Evolutionary conservation across 1,139 yeast species (phyloP), one percentile per base, ranked within the genome.

Genomic region (Hanseniaspora sp.): DNA sequence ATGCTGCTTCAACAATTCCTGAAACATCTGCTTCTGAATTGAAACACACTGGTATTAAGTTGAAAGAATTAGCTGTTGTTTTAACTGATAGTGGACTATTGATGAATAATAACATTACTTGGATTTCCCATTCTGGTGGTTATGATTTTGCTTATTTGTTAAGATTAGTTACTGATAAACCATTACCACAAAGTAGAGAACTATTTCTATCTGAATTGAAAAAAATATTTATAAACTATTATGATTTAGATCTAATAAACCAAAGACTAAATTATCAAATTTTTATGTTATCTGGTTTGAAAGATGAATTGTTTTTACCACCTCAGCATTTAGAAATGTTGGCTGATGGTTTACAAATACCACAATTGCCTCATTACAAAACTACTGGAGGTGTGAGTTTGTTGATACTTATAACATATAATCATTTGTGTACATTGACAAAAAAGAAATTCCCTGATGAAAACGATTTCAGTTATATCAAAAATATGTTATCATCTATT

Each of bases 51-150:
- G 98, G 98, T 23, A 86, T 94, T 55, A 84, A 85, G 33, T 82
- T 80, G 56, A 77, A 80, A 62, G 81, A 80, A 56, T 90, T 92
- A 71, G 88, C 95, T 12, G 95, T 88, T 66, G 72, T 86, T 56
- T 73, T 92, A 62, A 83, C 86, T 58, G 88, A 87, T 57, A 84
- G 95, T 55, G 98, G 98, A 0, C 72, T 92, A 57, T 78, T 90
- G 41, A 72, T 92, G 61, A 82, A 86, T 60, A 75, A 78, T 34
- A 74, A 81, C 35, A 78, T 86, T 53, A 80, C 83, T 56, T 92
- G 98, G 98, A 75, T 88, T 55, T 84, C 95, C 58, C 92, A 83
- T 69, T 97, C 92, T 67, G 83, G 88, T 1, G 98, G 97, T 15
- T 92, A 92, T 68, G 98, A 92, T 68, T 78, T 90, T 65, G 98